A percentile compares a stretch with the other conserved stretches of the same genome.
phyloP scores from a whole-genome alignment of 345 rosid species.

The Cardamine occulta region DNA sequence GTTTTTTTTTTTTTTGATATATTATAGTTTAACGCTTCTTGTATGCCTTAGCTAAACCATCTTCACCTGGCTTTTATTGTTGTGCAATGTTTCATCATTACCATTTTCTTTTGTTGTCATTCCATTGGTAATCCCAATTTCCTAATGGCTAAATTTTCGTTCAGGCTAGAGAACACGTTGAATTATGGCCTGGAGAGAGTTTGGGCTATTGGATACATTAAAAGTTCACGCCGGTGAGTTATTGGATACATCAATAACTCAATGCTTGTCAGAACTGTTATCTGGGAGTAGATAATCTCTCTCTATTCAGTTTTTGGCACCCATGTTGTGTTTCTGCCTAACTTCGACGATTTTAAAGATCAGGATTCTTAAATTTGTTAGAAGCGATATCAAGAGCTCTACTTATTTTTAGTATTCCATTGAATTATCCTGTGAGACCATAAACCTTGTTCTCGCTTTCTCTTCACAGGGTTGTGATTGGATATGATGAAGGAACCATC shows the following conservation, averaged over 20 bases:
- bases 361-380: constrained; percentile 16
- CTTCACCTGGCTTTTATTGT: constrained; percentile 16
- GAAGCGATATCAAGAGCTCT: constrained; percentile 1
- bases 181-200: constrained; percentile 98
- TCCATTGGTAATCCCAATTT: constrained; percentile 15
- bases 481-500: constrained; percentile 99
- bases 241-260: neutral
- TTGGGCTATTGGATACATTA: constrained; percentile 92
- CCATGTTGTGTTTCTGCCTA: neutral
- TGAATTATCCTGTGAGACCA: neutral
- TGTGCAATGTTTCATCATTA: neutral
- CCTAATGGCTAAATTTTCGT: constrained; percentile 26
- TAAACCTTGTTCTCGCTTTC: constrained; percentile 20
- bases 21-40: neutral
- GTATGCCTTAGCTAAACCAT: constrained; percentile 4
- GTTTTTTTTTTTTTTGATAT: neutral
- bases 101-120: constrained; percentile 12
- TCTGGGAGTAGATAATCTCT: constrained; percentile 14
- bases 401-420: neutral
- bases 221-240: constrained; percentile 87
- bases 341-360: constrained; percentile 22
- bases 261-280: constrained; percentile 18
- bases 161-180: constrained; percentile 71
- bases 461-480: constrained; percentile 83
- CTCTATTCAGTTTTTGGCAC: neutral